Base-by-base conservation (phyloP, 2,329 filamentous ascomycete genomes). In the Meredithiella fracta region DNA sequence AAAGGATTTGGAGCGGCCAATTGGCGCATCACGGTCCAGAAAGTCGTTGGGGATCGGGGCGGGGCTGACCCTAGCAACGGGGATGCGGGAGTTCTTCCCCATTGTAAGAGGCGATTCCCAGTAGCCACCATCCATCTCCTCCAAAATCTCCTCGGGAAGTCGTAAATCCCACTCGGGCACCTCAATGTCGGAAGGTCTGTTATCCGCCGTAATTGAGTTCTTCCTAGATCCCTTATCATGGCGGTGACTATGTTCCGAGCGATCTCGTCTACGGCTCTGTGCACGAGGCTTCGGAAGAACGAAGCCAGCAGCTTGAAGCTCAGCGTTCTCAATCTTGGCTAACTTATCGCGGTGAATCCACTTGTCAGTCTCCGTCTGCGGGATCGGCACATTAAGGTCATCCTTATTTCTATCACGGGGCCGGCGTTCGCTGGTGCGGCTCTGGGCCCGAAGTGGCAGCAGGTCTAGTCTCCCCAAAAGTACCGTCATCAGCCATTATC, bases 281-380 rank as follows among this genome's bases (percentile, higher is more conserved):
- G 78, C 70, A 60, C 79, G 70, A 31, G 75, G 64, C 62, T 73
- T 69, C 60, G 80, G 73, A 59, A 83, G 64, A 53, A 77, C 72
- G 62, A 90, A 81, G 29, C 86, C 86, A 5, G 85, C 85, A 58
- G 85, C 85, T 66, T 88, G 83, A 60, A 92, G 74, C 68, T 92
- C 86, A 64, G 82, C 77, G 62, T 73, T 91, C 68, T 92, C 86
- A 62, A 91, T 92, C 64, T 79, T 79, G 55, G 85, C 86, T 59
- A 92, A 70, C 69, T 91, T 91, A 68, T 92, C 86, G 57, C 86
- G 74, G 64, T 92, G 86, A 62, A 92, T 91, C 86, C 86, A 92
- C 67, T 86, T 83, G 31, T 81, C 85, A 59, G 79, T 74, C 59
- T 84, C 81, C 34, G 73, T 69, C 14, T 22, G 7, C 22, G 25